phyloP scores from a whole-genome alignment of 2,329 filamentous ascomycete species.

The Coleophoma crateriformis region DNA sequence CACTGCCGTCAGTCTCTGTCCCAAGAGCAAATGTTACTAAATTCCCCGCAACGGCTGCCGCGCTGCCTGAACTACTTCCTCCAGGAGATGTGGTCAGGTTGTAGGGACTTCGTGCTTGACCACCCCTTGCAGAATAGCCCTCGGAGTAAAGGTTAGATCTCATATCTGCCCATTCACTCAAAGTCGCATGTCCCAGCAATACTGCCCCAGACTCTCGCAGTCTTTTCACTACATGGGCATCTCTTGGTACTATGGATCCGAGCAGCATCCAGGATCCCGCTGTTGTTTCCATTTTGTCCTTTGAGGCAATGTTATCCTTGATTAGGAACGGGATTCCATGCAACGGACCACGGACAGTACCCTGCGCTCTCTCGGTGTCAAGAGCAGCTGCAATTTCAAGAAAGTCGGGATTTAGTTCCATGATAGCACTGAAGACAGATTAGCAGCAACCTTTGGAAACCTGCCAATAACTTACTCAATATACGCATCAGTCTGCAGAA shows the following conservation, averaged over 20 bases:
- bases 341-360: conserved; percentile 55
- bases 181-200: conserved; percentile 63
- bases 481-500: conserved; percentile 58
- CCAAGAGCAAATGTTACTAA: conserved; percentile 59
- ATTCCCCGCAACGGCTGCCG: conserved; percentile 58
- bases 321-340: conserved; percentile 73
- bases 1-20: conserved; percentile 68
- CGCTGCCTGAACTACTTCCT: conserved; percentile 64
- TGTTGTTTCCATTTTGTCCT: conserved; percentile 68
- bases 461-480: conserved; percentile 41
- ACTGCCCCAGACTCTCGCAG: conserved; percentile 58
- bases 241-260: conserved; percentile 60
- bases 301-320: conserved; percentile 68
- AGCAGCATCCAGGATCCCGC: conserved; percentile 64
- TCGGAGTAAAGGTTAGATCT: conserved; percentile 61
- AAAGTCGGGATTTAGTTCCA: conserved; percentile 65
- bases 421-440: conserved; percentile 38
- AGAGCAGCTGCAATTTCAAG: conserved; percentile 53
- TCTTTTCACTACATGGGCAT: conserved; percentile 56
- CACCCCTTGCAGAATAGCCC: conserved; percentile 60
- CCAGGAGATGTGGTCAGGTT: conserved; percentile 65
- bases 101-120: conserved; percentile 60
- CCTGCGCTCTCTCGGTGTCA: conserved; percentile 53
- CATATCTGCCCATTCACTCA: conserved; percentile 74
- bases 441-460: no score